Evolutionary conservation across 2,329 filamentous ascomycete genomes (phyloP), one percentile per base, ranked within the genome.

Genomic region (Rosellinia necatrix): DNA sequence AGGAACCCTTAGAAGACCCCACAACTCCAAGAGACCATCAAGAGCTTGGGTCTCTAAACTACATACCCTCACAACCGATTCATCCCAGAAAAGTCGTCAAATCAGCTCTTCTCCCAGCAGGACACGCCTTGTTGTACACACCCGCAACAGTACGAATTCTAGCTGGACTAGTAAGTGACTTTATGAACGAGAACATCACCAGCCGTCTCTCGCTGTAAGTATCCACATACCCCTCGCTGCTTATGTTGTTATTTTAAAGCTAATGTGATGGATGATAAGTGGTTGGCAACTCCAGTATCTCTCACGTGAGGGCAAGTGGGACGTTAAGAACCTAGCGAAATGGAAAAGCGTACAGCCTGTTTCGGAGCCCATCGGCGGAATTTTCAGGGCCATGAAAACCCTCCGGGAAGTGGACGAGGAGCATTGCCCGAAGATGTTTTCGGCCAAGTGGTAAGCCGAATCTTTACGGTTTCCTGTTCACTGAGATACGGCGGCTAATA

Each of bases 261-360:
- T 59, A 42, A 63, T 22, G 15, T 24, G 15, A 8, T 53, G 8
- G n/a, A 13, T 25, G 42, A 25, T 49, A 70, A n/a, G 68, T 5
- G 90, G 88, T 38, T 97, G 93, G 92, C 93, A 97, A 73, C 79
- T 97, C 13, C 89, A 93, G 66, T 88, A 94, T 66, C 84, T 97
- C 21, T 91, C 89, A 2, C 91, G 89, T 1, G 90, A 92, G 64
- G 92, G 92, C 3, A 97, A 97, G 75, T 97, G 93, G 93, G 93
- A 97, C 68, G 91, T 97, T 64, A 97, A 97, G 76, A 97, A 97
- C 68, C 80, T 97, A 9, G 86, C 83, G 56, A 97, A 97, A 70
- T 97, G 93, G 93, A 83, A 90, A 71, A 85, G 85, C 15, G 89
- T 96, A 1, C 74, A 78, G 1, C 89, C 92, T 0, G 90, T 96